A percentile compares a stretch with the other conserved stretches of the same genome.
phyloP scores from a whole-genome alignment of 257 asterid genomes.

The Misopates orontium region DNA sequence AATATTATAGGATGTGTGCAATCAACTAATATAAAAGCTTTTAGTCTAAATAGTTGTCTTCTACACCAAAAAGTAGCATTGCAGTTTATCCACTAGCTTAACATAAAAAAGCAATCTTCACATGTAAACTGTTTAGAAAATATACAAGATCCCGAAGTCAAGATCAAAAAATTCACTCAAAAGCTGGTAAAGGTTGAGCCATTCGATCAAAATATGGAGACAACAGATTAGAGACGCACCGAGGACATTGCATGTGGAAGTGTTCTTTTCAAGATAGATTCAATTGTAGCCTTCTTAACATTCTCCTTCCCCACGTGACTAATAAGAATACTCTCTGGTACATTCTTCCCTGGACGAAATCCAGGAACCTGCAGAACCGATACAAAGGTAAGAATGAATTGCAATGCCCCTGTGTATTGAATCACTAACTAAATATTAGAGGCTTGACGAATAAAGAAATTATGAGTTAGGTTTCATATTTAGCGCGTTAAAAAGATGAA shows the following conservation, averaged over 20 bases:
- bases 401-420: background rate
- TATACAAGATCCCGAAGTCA: constrained; percentile 3
- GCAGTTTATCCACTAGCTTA: background rate
- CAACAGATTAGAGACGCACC: constrained; percentile 37
- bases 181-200: background rate
- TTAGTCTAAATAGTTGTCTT: constrained; percentile 14
- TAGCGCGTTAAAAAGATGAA: no score
- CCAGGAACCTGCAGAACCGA: constrained; percentile 78
- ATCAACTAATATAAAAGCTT: background rate
- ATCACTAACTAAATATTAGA: background rate
- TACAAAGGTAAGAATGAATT: constrained; percentile 17
- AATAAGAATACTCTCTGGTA: constrained; percentile 79
- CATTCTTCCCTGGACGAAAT: constrained; percentile 95
- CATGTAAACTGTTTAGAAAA: background rate
- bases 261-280: constrained; percentile 89
- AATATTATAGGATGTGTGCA: background rate
- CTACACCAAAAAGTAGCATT: constrained; percentile 3
- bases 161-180: constrained; percentile 13
- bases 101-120: background rate
- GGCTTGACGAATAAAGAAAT: background rate
- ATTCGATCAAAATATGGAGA: background rate
- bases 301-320: constrained; percentile 61
- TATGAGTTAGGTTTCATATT: background rate
- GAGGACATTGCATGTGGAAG: constrained; percentile 97
- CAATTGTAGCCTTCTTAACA: constrained; percentile 73